Evolutionary conservation across 139 green algal genomes (phyloP), one percentile per base, ranked within the genome.

Genomic region (Nannochloris sp.): DNA sequence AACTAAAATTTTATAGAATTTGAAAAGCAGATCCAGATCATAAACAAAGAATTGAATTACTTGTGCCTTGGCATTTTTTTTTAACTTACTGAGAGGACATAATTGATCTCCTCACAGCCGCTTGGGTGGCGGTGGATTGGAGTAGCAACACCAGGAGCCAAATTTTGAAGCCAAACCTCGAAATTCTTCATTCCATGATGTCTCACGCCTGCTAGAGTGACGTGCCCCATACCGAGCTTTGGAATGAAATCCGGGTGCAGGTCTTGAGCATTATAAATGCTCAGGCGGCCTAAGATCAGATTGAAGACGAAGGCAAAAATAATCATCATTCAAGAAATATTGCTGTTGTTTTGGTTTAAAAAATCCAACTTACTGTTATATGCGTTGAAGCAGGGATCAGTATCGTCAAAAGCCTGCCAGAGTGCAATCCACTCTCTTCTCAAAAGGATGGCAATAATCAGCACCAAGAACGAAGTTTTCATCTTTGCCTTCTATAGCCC

Each of bases 161-260:
- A 48, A 36, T 31, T 67, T 39, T 67, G 60, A n/a, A 67, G 60
- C 60, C 60, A 67, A 12, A 67, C 60, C 60, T 67, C 60, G 6
- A 67, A 37, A 3, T 25, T 5, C 7, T 12, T 7, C 36, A 67
- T 56, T 30, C 60, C 60, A 31, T 67, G 60, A 46, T 67, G 60
- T 46, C 23, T 65, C 0, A 39, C 38, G 2, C 60, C 60, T 12
- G 60, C 60, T 19, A 67, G 31, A 6, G 60, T 67, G 60, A 67
- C n/a, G 60, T 67, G 60, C 4, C 35, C 38, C 38, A 67, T 23
- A 4, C 60, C 60, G 42, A 51, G 42, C 42, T 51, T 51, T 19
- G 42, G 42, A 27, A 51, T 51, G 42, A 51, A 51, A 19, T 51
- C 42, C 42, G 42, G 42, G 19, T 51, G 19, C 42, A 51, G 42